Evolutionary conservation across 2,329 filamentous ascomycete genomes (phyloP).

Genomic region (Botrytis fabae): DNA sequence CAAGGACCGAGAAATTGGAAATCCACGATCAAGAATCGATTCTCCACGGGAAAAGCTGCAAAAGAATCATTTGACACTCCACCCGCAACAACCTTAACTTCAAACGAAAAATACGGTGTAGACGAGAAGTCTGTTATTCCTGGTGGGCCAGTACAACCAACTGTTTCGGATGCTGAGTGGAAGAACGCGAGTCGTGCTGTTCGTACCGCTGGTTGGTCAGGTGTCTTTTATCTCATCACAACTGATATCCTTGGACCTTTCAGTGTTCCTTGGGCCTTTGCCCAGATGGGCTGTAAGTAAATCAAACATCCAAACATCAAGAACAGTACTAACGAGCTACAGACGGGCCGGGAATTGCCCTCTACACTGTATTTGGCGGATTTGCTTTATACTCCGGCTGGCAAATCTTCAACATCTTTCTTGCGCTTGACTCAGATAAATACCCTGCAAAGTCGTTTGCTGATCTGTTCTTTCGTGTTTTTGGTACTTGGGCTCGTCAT

Average conservation of each 20-base stretch:
- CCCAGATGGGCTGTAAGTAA: slow-evolving; percentile 28
- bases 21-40: slow-evolving; percentile 4
- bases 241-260: slow-evolving; percentile 35
- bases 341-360: slow-evolving; percentile 30
- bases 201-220: slow-evolving; percentile 31
- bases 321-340: not conserved
- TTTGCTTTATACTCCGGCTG: slow-evolving; percentile 34
- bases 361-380: slow-evolving; percentile 32
- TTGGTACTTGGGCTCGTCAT: slow-evolving; percentile 29
- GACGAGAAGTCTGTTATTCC: slow-evolving; percentile 14
- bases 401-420: slow-evolving; percentile 30
- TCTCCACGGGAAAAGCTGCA: not conserved
- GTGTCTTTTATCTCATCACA: slow-evolving; percentile 35
- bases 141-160: not conserved
- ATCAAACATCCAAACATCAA: not conserved
- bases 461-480: slow-evolving; percentile 33
- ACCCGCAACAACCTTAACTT: not conserved
- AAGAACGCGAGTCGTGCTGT: slow-evolving; percentile 31
- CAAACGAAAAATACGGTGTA: slow-evolving; percentile 3
- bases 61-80: slow-evolving; percentile 6
- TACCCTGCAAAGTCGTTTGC: slow-evolving; percentile 32
- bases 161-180: slow-evolving; percentile 32
- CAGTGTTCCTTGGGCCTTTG: slow-evolving; percentile 30
- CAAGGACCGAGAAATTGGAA: slow-evolving; percentile 18
- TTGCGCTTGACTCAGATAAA: slow-evolving; percentile 31